Conservation (phyloP, 495 filamentous ascomycete species). For the Pyronema omphalodes region DNA sequence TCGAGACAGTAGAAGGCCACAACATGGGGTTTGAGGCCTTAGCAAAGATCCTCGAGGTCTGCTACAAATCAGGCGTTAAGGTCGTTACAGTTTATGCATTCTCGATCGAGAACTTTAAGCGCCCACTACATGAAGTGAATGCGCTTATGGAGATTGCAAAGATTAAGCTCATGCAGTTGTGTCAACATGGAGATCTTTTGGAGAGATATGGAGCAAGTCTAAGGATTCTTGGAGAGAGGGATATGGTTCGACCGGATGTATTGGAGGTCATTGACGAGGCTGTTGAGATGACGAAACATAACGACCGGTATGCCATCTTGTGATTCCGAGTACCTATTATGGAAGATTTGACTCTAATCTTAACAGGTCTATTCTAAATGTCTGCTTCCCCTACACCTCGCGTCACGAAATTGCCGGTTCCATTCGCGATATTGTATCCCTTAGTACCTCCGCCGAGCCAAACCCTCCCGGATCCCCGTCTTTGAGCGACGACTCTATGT, state of each 20-base stretch:
- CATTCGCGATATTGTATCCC: slow-evolving; percentile 57
- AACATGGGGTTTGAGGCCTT: slow-evolving; percentile 90
- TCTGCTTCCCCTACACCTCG: slow-evolving; percentile 94
- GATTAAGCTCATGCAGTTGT: slow-evolving; percentile 73
- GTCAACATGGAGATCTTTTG: slow-evolving; percentile 80
- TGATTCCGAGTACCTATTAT: slow-evolving; percentile 7
- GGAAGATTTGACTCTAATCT: not conserved
- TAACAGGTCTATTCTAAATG: slow-evolving; percentile 60
- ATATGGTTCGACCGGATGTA: slow-evolving; percentile 68
- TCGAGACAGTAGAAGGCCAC: slow-evolving; percentile 96
- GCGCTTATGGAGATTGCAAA: slow-evolving; percentile 96
- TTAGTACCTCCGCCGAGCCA: slow-evolving; percentile 12
- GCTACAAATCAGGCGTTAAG: slow-evolving; percentile 88
- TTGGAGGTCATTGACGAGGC: slow-evolving; percentile 70
- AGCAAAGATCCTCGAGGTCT: slow-evolving; percentile 86
- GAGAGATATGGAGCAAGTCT: slow-evolving; percentile 84
- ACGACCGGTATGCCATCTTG: slow-evolving; percentile 40
- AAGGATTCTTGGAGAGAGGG: slow-evolving; percentile 61
- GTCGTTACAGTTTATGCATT: slow-evolving; percentile 97
- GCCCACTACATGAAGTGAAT: slow-evolving; percentile 94
- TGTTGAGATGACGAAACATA: slow-evolving; percentile 61
- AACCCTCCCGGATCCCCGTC: slow-evolving; percentile 7
- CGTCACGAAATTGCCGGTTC: slow-evolving; percentile 91
- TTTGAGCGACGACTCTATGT: slow-evolving; percentile 5
- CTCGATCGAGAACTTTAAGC: slow-evolving; percentile 97